Base-by-base conservation (phyloP, 176 grass and related monocot species). In the Lolium multiflorum region DNA sequence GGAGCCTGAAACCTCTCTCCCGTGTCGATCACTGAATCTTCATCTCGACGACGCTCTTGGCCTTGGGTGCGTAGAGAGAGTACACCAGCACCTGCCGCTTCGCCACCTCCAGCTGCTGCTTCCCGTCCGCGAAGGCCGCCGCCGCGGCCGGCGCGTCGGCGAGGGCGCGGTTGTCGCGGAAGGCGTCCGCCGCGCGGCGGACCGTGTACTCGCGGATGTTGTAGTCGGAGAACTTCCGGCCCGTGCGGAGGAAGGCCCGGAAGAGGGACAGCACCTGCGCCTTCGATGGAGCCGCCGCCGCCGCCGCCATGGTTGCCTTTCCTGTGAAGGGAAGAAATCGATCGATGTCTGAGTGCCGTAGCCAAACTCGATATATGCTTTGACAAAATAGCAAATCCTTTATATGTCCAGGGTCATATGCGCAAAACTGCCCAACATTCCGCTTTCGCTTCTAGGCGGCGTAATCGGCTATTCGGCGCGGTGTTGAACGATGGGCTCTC, bases 21-120 rank as follows among this genome's bases (percentile, higher is more conserved):
- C 50, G 51, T 63, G 51, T 62, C 52, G 18, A 65, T 90, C 74
- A 83, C 80, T 90, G 84, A 59, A 83, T 28, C 52, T 97, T 84
- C 60, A 89, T 66, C 85, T 96, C 97, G 88, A 98, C 91, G 66
- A 98, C 84, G 78, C 71, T 98, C 89, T 94, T 98, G 60, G 90
- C 24, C 77, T 92, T 92, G 16, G 93, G 94, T 4, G 97, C 90
- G 85, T 98, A 96, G 18, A 96, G 56, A 6, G 92, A 89, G 88
- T 98, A 96, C 50, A 98, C 92, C 21, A 90, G 39, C 44, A 66
- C 97, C 31, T 96, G 94, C 26, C 97, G 57, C 90, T 88, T 92
- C 16, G 82, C 88, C 20, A 96, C 92, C 87, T 96, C 97, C 11
- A 98, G 88, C 82, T 91, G 92, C 57, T 82, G 59, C 76, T 91